These are phyloP conservation scores for Anthostomella pinea DNA, from an alignment of 2,329 filamentous ascomycete genomes.

Conservation along the genomic window DNA sequence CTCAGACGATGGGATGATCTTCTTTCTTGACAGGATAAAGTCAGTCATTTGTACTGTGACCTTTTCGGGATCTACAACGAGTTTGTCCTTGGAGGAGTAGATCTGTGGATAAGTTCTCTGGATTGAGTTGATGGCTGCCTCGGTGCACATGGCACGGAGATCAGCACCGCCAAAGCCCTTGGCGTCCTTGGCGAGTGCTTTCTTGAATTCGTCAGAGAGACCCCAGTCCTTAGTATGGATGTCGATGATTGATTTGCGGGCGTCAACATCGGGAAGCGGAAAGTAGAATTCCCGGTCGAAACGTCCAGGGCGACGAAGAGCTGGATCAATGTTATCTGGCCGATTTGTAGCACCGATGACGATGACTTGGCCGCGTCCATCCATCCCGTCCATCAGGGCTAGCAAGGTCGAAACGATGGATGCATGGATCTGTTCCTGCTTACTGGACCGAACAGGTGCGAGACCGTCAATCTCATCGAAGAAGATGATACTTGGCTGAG, in stretches of 20 bases:
- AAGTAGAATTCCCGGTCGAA: constrained; percentile 99
- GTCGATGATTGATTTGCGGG: constrained; percentile 81
- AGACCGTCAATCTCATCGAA: constrained; percentile 98
- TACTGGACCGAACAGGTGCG: constrained; percentile 92
- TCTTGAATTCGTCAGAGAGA: constrained; percentile 74
- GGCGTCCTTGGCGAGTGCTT: constrained; percentile 78
- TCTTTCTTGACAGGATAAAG: constrained; percentile 96
- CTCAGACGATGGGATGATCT: constrained; percentile 93
- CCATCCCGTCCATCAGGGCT: constrained; percentile 96
- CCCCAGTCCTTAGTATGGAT: constrained; percentile 97
- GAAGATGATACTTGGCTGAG: constrained; percentile 98
- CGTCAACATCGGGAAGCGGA: constrained; percentile 78
- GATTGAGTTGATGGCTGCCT: constrained; percentile 92
- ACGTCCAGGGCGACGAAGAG: constrained; percentile 86
- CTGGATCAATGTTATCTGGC: constrained; percentile 93
- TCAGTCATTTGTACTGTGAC: constrained; percentile 89
- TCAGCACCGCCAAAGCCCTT: constrained; percentile 98
- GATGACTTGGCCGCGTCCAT: constrained; percentile 95
- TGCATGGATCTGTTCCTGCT: constrained; percentile 97
- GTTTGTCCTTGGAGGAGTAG: constrained; percentile 84
- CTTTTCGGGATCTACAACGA: constrained; percentile 79
- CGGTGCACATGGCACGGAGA: constrained; percentile 87
- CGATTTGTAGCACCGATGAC: constrained; percentile 98
- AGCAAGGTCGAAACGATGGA: constrained; percentile 95
- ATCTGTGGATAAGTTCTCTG: constrained; percentile 96